Base-by-base conservation (phyloP, 179 eudicot species). In the Dionaea muscipula region DNA sequence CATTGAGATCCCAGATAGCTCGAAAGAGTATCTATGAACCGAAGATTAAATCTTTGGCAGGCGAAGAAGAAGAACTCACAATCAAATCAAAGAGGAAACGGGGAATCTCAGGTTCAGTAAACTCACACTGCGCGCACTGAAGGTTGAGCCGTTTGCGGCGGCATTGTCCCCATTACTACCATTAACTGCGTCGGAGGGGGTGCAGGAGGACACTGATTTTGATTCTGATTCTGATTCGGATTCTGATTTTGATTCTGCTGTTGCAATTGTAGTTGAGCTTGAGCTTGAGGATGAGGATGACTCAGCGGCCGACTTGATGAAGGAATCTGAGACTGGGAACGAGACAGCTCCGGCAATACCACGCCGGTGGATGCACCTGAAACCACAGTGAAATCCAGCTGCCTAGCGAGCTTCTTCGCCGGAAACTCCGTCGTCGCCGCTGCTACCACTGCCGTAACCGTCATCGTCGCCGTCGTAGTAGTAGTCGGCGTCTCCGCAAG, bases 391-490 rank as follows among this genome's bases (percentile, higher is more conserved):
- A 85, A 86, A 74, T 86, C 93, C 24, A 86, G 86, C 83, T 86
- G 95, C 66, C 94, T 69, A 9, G 85, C 93, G 20, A 81, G 84
- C 80, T 80, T 83, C 77, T 77, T 82, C 52, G 75, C 79, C 62
- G 85, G 83, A 4, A 77, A 38, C 63, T 79, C 88, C 51, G 61
- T 52, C 40, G 61, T 51, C 55, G 25, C 55, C 37, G 39, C n/a
- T n/a, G n/a, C n/a, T n/a, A n/a, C 21, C 20, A 9, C 62, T 27
- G 56, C 40, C 53, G 62, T 22, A 18, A 53, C 40, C 23, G 23
- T 37, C 9, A 36, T 56, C 31, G 51, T 19, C 39, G 44, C 2
- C 10, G 38, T 1, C 16, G 18, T 24, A 8, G 27, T 21, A 24
- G 59, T 14, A 14, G 59, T 48, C 36, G 59, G 28, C 26, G 69